Base-by-base conservation (phyloP, 768 basidiomycete genomes). In the Suillus bovinus region DNA sequence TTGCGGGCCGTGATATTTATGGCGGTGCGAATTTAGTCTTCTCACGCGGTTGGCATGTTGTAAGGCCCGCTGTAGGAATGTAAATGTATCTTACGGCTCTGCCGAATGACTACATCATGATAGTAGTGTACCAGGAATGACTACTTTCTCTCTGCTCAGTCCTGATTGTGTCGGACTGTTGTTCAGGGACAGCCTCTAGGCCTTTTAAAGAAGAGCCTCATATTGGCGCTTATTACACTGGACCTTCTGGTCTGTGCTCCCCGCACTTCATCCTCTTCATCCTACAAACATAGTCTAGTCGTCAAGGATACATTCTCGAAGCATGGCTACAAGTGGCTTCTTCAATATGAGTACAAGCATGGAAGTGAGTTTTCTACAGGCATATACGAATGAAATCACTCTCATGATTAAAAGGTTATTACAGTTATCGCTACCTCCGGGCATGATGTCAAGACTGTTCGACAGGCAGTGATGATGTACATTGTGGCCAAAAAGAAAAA, bases 401-500 rank as follows among this genome's bases (percentile, higher is more conserved):
- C 49, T 52, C 50, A 52, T 33, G 29, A 20, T 13, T 52, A n/a
- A 29, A 52, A 52, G 50, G 29, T 52, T 11, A 7, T 52, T n/a
- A 20, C 50, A 31, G 11, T 5, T n/a, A 52, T 52, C 29, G 50
- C 50, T 1, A n/a, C 10, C 29, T 31, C 20, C 5, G 50, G 50
- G 10, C 2, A 52, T 7, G 31, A 52, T 31, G 1, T 33, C 31
- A n/a, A 52, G 1, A n/a, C 5, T n/a, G 50, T 52, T 20, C 50
- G 50, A 31, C 10, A 33, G 29, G 50, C 50, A 52, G 50, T 52
- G 17, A 31, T 13, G 1, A 52, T 52, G 50, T 52, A 52, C 31
- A 52, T 52, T 13, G 50, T 52, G 10, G 29, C 50, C 29, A 52
- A 52, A 52, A 52, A 13, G 50, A 52, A 52, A 31, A 52, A 52